Evolutionary conservation across 805 yeast genomes (phyloP).

Genomic region (Blastobotrys peoriensis): DNA sequence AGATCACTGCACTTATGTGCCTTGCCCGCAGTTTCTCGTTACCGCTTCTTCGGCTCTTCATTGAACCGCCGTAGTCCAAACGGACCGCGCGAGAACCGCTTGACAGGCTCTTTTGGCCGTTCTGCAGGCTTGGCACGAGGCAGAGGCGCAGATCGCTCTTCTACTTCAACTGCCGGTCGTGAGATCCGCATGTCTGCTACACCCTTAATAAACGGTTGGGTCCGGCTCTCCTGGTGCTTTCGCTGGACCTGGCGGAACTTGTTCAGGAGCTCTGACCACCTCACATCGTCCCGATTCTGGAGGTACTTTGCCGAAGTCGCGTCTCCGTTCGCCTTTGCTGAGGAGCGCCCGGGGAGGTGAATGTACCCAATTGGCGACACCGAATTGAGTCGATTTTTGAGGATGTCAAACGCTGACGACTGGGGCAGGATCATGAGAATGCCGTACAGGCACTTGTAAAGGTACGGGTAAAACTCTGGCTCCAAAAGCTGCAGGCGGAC

Average conservation of each 20-base stretch:
- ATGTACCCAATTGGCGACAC: slow-evolving; percentile 37
- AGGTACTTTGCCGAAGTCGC: slow-evolving; percentile 10
- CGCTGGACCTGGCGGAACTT: slow-evolving; percentile 44
- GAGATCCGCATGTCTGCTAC: not conserved
- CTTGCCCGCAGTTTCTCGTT: too few relatives aligned
- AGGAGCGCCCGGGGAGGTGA: slow-evolving; percentile 21
- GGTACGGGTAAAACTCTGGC: slow-evolving; percentile 72
- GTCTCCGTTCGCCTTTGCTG: slow-evolving; percentile 5
- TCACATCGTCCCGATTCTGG: slow-evolving; percentile 24
- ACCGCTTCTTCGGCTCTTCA: slow-evolving; percentile 7
- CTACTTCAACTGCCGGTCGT: not conserved
- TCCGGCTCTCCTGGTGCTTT: slow-evolving; percentile 18
- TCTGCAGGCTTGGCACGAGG: not conserved
- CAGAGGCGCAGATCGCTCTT: not conserved
- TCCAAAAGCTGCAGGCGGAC: slow-evolving; percentile 82
- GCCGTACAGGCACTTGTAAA: slow-evolving; percentile 86
- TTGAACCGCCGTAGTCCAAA: slow-evolving; percentile 3
- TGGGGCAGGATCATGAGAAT: slow-evolving; percentile 91
- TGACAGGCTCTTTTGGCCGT: not conserved
- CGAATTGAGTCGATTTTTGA: slow-evolving; percentile 68
- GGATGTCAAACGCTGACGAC: slow-evolving; percentile 77
- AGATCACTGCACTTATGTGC: too few relatives aligned
- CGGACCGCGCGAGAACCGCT: not conserved
- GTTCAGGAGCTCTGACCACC: slow-evolving; percentile 41
- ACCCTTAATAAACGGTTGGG: slow-evolving; percentile 6